A percentile compares a stretch with the other conserved stretches of the same genome.
Conservation (phyloP, 2,329 filamentous ascomycete genomes). For the Epichloe typhina region DNA sequence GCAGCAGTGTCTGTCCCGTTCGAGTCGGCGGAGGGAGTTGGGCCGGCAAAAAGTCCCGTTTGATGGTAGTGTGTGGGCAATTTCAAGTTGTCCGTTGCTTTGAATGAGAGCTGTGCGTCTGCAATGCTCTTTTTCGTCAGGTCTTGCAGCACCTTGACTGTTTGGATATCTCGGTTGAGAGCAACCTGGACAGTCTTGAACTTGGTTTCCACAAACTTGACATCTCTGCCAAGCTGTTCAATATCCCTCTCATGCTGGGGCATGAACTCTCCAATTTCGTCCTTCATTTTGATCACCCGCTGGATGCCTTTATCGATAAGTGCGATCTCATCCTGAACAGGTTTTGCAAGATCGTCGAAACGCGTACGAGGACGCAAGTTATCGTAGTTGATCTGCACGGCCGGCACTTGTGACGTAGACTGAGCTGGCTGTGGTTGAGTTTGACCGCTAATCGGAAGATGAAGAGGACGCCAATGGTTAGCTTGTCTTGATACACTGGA, state of each 20-base stretch:
- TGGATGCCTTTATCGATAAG: constrained; percentile 69
- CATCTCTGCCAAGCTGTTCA: constrained; percentile 31
- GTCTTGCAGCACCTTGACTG: constrained; percentile 50
- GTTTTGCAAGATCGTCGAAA: constrained; percentile 78
- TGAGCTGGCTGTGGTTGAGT: constrained; percentile 17
- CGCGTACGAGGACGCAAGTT: constrained; percentile 78
- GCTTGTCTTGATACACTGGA: neutral
- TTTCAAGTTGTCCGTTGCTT: constrained; percentile 61
- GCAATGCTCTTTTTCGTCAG: constrained; percentile 48
- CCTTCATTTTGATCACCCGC: constrained; percentile 63
- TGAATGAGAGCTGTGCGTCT: constrained; percentile 59
- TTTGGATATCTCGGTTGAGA: constrained; percentile 43
- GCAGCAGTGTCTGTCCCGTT: constrained; percentile 20
- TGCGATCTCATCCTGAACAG: constrained; percentile 67
- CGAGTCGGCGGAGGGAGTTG: constrained; percentile 15
- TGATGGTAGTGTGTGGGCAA: constrained; percentile 47
- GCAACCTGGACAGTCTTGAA: constrained; percentile 31
- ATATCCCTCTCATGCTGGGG: constrained; percentile 39
- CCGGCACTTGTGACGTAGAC: constrained; percentile 44
- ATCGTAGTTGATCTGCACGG: constrained; percentile 64
- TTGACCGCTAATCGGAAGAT: constrained; percentile 13
- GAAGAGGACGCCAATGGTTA: neutral
- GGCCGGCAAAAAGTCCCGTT: constrained; percentile 28
- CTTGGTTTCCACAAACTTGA: constrained; percentile 36
- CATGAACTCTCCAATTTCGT: constrained; percentile 59